Percentiles rank a stretch among this genome's conserved stretches.
Evolutionary conservation across 768 basidiomycete genomes (phyloP).

Genomic region (Neoboletus subvelutipes): DNA sequence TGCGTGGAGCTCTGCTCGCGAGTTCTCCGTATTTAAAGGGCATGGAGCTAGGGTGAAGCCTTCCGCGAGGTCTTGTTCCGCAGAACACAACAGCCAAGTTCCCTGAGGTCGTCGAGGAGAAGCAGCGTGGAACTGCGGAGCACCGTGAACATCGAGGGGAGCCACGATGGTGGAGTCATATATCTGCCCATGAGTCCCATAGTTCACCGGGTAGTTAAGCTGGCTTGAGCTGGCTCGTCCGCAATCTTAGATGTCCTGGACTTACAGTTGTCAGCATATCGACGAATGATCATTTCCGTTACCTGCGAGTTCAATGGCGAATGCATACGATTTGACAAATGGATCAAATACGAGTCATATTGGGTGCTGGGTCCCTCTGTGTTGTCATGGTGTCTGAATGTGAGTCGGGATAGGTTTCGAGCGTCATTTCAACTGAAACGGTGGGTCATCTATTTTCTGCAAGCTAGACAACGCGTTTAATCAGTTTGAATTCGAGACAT

Average conservation of each 20-base stretch:
- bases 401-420: neutral
- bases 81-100: constrained; percentile 18
- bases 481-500: neutral
- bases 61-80: constrained; percentile 20
- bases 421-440: neutral
- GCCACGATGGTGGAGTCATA: constrained; percentile 16
- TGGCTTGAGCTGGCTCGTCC: constrained; percentile 7
- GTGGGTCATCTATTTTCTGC: neutral
- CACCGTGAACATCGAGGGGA: constrained; percentile 9
- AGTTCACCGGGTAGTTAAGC: constrained; percentile 1
- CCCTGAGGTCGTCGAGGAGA: constrained; percentile 22
- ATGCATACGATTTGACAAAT: neutral
- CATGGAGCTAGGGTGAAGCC: constrained; percentile 16
- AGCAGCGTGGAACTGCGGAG: constrained; percentile 24
- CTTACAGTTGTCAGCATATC: neutral
- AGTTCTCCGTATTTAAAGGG: constrained; percentile 28
- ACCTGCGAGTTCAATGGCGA: neutral
- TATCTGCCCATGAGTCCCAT: neutral
- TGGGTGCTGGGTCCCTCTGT: neutral
- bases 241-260: neutral
- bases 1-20: constrained; percentile 14
- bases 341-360: neutral
- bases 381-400: neutral
- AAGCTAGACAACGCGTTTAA: neutral
- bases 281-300: neutral